Conservation (phyloP, 2,329 filamentous ascomycete genomes). For the Calonectria crousiana region DNA sequence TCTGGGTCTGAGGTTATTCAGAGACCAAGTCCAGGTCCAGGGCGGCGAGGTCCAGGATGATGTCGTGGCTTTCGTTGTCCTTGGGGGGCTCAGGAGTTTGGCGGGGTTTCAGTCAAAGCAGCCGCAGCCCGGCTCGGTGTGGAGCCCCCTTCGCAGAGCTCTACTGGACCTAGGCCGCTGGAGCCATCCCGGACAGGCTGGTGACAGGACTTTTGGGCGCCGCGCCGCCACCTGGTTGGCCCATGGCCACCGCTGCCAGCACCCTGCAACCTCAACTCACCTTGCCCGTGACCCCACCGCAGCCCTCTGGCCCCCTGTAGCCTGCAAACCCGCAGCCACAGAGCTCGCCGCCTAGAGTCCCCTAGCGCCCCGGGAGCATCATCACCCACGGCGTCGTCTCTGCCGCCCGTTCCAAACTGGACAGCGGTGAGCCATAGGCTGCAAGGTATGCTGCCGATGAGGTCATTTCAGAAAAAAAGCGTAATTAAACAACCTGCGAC, state of each 20-base stretch:
- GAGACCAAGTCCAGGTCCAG: neutral
- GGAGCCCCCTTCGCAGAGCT: conserved; percentile 5
- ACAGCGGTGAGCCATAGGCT: conserved; percentile 19
- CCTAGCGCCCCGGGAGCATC: neutral
- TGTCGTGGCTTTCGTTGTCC: conserved; percentile 23
- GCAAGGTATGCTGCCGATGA: conserved; percentile 31
- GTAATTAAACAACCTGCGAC: conserved; percentile 1
- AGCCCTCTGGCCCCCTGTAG: conserved; percentile 15
- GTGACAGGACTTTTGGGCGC: conserved; percentile 25
- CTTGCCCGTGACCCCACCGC: neutral
- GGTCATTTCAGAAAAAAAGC: conserved; percentile 32
- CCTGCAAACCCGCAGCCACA: neutral
- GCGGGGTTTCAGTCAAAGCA: conserved; percentile 42
- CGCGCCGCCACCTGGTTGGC: conserved; percentile 9
- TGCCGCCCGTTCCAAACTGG: neutral
- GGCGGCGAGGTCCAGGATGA: conserved; percentile 12
- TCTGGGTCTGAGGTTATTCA: conserved; percentile 5
- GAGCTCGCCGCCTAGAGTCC: neutral
- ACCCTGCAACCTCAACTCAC: neutral
- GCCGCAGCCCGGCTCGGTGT: conserved; percentile 9
- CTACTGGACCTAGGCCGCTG: neutral
- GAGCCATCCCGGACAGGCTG: conserved; percentile 18
- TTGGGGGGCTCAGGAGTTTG: conserved; percentile 42
- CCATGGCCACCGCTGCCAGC: conserved; percentile 9
- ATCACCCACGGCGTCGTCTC: neutral